Evolutionary conservation across 2,329 filamentous ascomycete species (phyloP), one percentile per base, ranked within the genome.

Genomic region (Sarocladium oryzae): DNA sequence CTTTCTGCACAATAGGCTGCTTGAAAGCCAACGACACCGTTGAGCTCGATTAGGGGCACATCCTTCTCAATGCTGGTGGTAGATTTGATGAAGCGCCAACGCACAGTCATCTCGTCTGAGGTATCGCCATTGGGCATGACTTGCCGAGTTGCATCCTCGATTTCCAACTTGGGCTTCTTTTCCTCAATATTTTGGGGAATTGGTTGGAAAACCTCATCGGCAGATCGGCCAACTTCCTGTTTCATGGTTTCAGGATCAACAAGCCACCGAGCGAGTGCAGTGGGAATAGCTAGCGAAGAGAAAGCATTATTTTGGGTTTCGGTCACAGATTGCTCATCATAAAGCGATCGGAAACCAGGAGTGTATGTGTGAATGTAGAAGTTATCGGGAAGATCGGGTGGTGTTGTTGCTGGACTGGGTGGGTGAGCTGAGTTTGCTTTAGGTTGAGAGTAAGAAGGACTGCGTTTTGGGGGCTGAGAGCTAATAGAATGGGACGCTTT

Each of bases 261-360:
- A 23, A 95, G 76, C 91, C 92, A 97, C 3, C 78, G 74, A 0
- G 86, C 85, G 53, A 95, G 77, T 15, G 84, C 79, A 53, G 86
- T 86, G 3, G 88, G 85, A 32, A 95, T 84, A 32, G 76, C 77
- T 10, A 96, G 78, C 58, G 82, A 89, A 38, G 82, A 84, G 63
- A 89, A 91, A 0, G 86, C 82, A 63, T 96, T 96, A 54, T 83
- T 86, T 51, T 85, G 76, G 8, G 82, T 75, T 66, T 72, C 81
- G 56, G 73, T 75, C 7, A 79, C 76, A 51, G 77, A 75, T 65
- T 65, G 77, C 52, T 84, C 77, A 53, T 84, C 84, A 68, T 88
- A 90, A 8, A 90, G 75, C 24, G 84, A 80, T 57, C 89, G 74
- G 61, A 96, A 95, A 45, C 86, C 84, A 49, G 78, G 73, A 0